Percentiles rank a stretch among this genome's conserved stretches.
phyloP scores from a whole-genome alignment of 2,329 filamentous ascomycete species.

The Calonectria leucothoes region DNA sequence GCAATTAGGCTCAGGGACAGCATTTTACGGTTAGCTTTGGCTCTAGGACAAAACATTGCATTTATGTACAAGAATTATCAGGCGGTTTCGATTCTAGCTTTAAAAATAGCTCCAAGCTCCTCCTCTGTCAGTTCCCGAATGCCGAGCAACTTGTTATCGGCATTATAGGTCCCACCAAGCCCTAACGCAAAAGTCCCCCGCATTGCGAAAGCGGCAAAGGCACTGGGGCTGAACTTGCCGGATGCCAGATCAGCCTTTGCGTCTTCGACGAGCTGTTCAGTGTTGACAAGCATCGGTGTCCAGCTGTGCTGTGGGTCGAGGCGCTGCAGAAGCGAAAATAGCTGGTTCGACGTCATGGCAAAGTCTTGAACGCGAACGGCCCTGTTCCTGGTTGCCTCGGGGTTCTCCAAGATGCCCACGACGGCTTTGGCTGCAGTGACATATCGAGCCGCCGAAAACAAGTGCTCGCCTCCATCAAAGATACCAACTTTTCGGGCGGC shows the following conservation, averaged over 20 bases:
- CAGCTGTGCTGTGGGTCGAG: constrained; percentile 6
- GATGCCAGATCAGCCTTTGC: constrained; percentile 12
- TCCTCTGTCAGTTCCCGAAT: constrained; percentile 3
- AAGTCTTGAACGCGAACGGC: constrained; percentile 13
- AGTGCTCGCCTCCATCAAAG: constrained; percentile 10
- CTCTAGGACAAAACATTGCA: background rate
- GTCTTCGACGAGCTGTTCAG: background rate
- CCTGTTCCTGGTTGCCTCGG: constrained; percentile 11
- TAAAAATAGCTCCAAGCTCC: background rate
- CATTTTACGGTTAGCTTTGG: too few relatives aligned
- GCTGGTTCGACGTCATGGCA: constrained; percentile 5
- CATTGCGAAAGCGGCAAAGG: constrained; percentile 15
- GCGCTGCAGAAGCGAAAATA: background rate
- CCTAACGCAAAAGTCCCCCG: constrained; percentile 11
- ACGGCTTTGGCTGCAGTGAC: constrained; percentile 1
- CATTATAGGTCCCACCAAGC: constrained; percentile 1
- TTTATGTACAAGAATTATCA: background rate
- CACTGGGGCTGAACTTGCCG: constrained; percentile 14
- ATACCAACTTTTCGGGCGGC: background rate
- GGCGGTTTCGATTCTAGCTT: background rate
- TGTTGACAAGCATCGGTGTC: background rate
- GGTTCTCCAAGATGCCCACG: constrained; percentile 1
- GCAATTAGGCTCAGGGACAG: too few relatives aligned
- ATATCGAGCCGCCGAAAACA: background rate
- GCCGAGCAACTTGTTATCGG: constrained; percentile 7